Percentiles rank a stretch among this genome's conserved stretches.
Conservation (phyloP, 345 rosid genomes). For the Moricandia moricandioides region DNA sequence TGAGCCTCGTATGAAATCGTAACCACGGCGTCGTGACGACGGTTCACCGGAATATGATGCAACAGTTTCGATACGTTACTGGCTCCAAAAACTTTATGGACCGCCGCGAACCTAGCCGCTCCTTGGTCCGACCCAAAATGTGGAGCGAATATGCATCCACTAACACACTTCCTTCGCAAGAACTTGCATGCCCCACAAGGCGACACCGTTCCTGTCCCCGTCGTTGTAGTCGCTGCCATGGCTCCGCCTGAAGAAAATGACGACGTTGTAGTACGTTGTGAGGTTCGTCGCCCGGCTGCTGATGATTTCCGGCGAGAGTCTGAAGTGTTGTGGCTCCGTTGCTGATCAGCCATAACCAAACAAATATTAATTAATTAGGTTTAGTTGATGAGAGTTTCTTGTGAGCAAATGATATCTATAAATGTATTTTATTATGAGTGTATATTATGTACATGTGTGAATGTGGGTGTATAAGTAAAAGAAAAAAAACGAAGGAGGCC, state of each 20-base stretch:
- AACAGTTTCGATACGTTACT: constrained; percentile 89
- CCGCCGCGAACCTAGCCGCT: constrained; percentile 71
- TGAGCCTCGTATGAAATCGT: constrained; percentile 94
- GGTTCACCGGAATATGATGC: constrained; percentile 70
- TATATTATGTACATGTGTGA: constrained; percentile 17
- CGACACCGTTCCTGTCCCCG: constrained; percentile 49
- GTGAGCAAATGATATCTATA: constrained; percentile 9
- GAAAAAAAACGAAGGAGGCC: constrained; percentile 37
- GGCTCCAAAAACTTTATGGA: constrained; percentile 88
- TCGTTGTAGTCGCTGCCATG: constrained; percentile 25
- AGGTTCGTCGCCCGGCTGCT: constrained; percentile 25
- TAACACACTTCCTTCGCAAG: constrained; percentile 72
- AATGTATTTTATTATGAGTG: constrained; percentile 5
- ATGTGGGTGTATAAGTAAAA: constrained; percentile 46
- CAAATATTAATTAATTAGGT: constrained; percentile 7
- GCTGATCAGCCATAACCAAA: constrained; percentile 51
- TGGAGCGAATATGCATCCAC: constrained; percentile 83
- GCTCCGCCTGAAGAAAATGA: constrained; percentile 20
- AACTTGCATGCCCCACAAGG: constrained; percentile 96
- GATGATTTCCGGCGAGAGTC: constrained; percentile 51
- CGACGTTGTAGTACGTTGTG: constrained; percentile 15
- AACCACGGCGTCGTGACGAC: constrained; percentile 91
- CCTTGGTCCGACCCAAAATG: constrained; percentile 90
- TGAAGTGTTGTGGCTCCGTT: constrained; percentile 39
- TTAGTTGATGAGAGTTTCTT: constrained; percentile 24